These are phyloP conservation scores for Mycena venus DNA, from an alignment of 768 basidiomycete genomes.

Conservation along the genomic window DNA sequence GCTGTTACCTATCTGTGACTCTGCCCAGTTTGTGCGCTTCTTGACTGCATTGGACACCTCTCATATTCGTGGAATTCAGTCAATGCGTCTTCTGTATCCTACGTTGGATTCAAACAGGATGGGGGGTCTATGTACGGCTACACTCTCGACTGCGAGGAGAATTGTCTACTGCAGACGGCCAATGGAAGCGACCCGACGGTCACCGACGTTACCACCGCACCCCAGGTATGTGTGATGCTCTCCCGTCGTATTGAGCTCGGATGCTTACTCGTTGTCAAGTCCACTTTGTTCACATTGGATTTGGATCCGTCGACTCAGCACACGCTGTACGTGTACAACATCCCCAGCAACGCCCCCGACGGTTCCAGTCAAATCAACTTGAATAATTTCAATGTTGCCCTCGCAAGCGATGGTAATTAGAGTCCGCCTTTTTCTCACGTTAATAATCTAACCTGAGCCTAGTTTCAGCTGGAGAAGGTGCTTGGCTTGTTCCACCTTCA, in stretches of 20 bases:
- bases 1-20: conserved; percentile 34
- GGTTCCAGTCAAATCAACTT: conserved; percentile 41
- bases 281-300: conserved; percentile 42
- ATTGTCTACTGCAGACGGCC: conserved; percentile 17
- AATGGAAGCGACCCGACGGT: conserved; percentile 40
- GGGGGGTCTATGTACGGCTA: conserved; percentile 44
- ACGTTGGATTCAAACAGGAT: conserved; percentile 42
- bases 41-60: background rate
- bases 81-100: conserved; percentile 39
- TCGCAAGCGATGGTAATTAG: conserved; percentile 18
- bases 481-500: background rate
- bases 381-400: conserved; percentile 35
- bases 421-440: background rate
- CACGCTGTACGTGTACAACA: conserved; percentile 41
- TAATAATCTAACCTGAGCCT: conserved; percentile 1
- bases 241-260: background rate
- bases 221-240: conserved; percentile 36
- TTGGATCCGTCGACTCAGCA: conserved; percentile 42
- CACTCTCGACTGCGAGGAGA: conserved; percentile 42
- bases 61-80: conserved; percentile 25
- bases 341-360: conserved; percentile 33
- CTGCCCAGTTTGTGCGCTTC: conserved; percentile 42
- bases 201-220: conserved; percentile 29
- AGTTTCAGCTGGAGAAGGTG: background rate
- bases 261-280: conserved; percentile 27